Evolutionary conservation across 164 flowering plant species (phyloP), one percentile per base, ranked within the genome.

Genomic region (Kalanchoe fedtschenkoi): DNA sequence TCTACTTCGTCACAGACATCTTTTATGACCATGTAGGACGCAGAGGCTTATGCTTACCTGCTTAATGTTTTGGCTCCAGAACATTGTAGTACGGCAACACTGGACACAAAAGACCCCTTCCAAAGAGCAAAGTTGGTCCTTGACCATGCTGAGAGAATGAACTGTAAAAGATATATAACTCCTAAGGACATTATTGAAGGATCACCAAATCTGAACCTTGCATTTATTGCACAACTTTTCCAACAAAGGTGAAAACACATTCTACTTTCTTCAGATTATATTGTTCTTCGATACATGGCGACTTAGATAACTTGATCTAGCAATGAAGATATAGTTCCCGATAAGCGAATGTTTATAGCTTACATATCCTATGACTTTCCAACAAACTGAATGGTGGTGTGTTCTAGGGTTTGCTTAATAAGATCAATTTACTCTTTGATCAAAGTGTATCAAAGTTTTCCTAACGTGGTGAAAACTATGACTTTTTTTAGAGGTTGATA

Each of bases 71-170:
- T 51, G 56, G 56, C 56, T 24, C 56, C 56, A 51, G 56, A 51
- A 51, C 28, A 24, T 17, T 51, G 32, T 17, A 51, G 56, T 51
- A 51, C 56, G 13, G 56, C 56, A 26, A 51, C 56, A 24, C 32
- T 51, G 13, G 56, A 51, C 8, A 32, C 56, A 51, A 51, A 51
- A 26, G 56, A 51, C 56, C 56, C 70, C 55, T 55, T 51, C 6
- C 32, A 51, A 10, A 26, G 56, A 17, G 56, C 56, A 26, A 51
- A 51, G 32, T 26, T 51, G 21, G 56, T 51, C 56, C 56, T 51
- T 26, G 56, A 51, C 32, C 56, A 51, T 6, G 56, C 56, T 5
- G 56, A 26, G 56, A 51, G 56, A 26, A 51, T 51, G 56, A 29
- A 51, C 56, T 51, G 56, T 51, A 28, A 51, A 10, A 51, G 56